These are phyloP conservation scores for Poa annua DNA, from an alignment of 176 grass and related monocot species.

Conservation along the genomic window DNA sequence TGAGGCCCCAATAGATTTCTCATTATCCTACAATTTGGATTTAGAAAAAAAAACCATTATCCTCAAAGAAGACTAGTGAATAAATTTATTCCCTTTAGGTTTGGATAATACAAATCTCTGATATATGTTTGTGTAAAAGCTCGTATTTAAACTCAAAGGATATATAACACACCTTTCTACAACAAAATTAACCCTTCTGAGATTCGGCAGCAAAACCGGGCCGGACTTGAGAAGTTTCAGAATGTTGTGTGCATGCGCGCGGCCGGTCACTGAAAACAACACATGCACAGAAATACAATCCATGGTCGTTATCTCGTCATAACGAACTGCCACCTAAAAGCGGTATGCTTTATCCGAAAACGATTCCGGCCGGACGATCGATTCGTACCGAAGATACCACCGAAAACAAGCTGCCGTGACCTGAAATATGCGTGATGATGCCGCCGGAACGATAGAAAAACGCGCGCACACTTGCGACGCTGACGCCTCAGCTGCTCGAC, in stretches of 20 bases:
- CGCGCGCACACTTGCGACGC: not conserved
- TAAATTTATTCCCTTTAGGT: not conserved
- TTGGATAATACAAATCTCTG: not conserved
- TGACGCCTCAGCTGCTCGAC: not conserved
- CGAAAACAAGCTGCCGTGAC: not conserved
- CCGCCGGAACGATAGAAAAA: not conserved
- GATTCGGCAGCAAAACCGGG: not conserved
- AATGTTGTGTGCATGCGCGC: not conserved
- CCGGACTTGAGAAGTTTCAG: not conserved
- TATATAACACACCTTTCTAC: not conserved
- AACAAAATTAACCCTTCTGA: not conserved
- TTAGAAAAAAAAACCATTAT: not conserved
- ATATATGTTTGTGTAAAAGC: too few relatives aligned
- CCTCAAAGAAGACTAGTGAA: not conserved
- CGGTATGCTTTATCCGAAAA: not conserved
- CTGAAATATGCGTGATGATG: not conserved
- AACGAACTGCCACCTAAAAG: conserved; percentile 16
- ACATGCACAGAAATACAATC: not conserved
- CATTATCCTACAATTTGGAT: not conserved
- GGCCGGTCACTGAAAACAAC: not conserved
- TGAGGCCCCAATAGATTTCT: conserved; percentile 12
- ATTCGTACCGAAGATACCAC: not conserved
- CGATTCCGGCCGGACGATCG: not conserved
- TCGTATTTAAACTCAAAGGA: not conserved
- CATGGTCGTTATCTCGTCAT: conserved; percentile 1